Evolutionary conservation across 345 rosid genomes (phyloP).

Genomic region (Euphorbia lathyris): DNA sequence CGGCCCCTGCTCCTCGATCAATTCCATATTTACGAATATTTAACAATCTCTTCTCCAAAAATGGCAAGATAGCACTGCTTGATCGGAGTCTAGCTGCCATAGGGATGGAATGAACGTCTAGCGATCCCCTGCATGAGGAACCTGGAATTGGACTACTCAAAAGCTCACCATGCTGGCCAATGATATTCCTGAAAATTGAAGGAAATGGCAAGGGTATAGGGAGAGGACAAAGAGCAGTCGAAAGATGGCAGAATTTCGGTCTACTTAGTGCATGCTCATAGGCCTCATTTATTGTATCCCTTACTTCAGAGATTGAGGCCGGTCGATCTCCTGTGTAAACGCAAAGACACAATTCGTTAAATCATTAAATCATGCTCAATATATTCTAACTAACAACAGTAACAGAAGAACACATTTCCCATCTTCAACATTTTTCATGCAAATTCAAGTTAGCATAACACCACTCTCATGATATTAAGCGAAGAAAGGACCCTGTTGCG

Average conservation of each 20-base stretch:
- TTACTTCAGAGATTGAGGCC: conserved; percentile 67
- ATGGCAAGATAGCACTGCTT: conserved; percentile 65
- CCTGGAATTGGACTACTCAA: conserved; percentile 48
- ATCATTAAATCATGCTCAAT: background rate
- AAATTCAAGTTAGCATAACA: background rate
- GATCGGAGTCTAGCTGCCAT: conserved; percentile 70
- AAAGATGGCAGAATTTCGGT: conserved; percentile 66
- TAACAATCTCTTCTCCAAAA: conserved; percentile 51
- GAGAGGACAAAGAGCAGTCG: conserved; percentile 72
- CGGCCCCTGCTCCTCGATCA: conserved; percentile 62
- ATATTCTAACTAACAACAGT: too few species aligned
- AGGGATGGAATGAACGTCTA: conserved; percentile 76
- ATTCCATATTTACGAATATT: conserved; percentile 57
- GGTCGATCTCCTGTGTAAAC: conserved; percentile 37
- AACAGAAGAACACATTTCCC: background rate
- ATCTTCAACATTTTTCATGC: background rate
- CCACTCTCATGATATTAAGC: too few species aligned
- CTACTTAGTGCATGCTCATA: conserved; percentile 40
- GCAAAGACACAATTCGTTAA: background rate
- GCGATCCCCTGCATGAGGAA: conserved; percentile 50
- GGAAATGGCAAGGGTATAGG: conserved; percentile 94
- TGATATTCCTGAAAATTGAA: conserved; percentile 60
- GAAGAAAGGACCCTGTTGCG: too few species aligned
- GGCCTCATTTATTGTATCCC: conserved; percentile 42
- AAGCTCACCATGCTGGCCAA: conserved; percentile 73